A percentile compares a stretch with the other conserved stretches of the same genome.
phyloP scores from a whole-genome alignment of 2,329 filamentous ascomycete species.

The Colletotrichum graminicola region DNA sequence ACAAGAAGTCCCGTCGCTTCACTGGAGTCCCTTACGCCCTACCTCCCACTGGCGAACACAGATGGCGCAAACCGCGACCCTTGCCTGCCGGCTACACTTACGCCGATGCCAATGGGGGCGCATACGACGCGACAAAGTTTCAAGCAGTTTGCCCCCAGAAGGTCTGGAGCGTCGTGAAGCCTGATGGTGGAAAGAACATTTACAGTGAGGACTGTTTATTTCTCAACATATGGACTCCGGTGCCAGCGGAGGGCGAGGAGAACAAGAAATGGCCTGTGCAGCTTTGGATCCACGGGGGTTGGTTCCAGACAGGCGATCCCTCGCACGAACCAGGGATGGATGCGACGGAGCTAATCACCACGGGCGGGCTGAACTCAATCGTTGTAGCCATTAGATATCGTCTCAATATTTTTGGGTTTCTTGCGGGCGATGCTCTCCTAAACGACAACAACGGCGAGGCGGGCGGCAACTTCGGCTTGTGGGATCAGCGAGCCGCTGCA shows the following conservation, averaged over 20 bases:
- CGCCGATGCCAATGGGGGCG: constrained; percentile 43
- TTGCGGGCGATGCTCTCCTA: constrained; percentile 55
- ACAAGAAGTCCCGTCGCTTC: constrained; percentile 52
- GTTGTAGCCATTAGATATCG: constrained; percentile 61
- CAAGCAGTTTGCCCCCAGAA: constrained; percentile 56
- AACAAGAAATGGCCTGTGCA: constrained; percentile 53
- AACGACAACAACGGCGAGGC: constrained; percentile 43
- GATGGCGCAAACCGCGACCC: constrained; percentile 55
- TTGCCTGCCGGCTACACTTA: constrained; percentile 49
- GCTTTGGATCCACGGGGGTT: constrained; percentile 60
- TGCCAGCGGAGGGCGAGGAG: constrained; percentile 44
- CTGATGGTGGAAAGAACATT: constrained; percentile 44
- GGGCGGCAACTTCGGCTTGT: constrained; percentile 55
- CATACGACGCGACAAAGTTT: constrained; percentile 54
- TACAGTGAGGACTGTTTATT: constrained; percentile 63
- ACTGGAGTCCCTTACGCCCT: constrained; percentile 55
- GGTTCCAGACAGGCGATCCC: constrained; percentile 61
- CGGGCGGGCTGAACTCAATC: constrained; percentile 53
- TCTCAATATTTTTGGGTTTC: constrained; percentile 62
- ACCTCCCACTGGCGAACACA: constrained; percentile 52
- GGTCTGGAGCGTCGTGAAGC: constrained; percentile 47
- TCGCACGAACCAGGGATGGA: constrained; percentile 57
- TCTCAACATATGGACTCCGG: constrained; percentile 62
- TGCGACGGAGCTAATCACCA: constrained; percentile 57
- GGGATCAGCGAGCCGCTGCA: constrained; percentile 63